Evolutionary conservation across 805 yeast genomes (phyloP).

Genomic region (Pichia occidentalis): DNA sequence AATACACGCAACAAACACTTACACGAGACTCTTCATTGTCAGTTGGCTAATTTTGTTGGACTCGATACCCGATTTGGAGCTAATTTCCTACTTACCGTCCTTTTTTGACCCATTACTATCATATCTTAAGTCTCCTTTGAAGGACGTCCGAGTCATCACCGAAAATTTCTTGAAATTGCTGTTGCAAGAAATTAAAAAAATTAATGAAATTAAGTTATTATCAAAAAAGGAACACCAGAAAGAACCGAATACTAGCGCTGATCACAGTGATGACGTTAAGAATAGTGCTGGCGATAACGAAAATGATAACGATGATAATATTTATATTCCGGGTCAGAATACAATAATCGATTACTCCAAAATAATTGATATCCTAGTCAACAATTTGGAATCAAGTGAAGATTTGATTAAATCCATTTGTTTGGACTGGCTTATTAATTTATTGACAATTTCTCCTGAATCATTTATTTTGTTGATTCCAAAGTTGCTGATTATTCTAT

Average conservation of each 20-base stretch:
- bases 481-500: slow-evolving; percentile 60
- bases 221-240: slow-evolving; percentile 31
- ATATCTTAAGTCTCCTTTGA: slow-evolving; percentile 74
- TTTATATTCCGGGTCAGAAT: slow-evolving; percentile 73
- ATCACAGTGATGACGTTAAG: background rate
- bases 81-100: slow-evolving; percentile 81
- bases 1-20: slow-evolving; percentile 87
- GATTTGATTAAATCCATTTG: slow-evolving; percentile 74
- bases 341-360: slow-evolving; percentile 72
- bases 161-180: slow-evolving; percentile 68
- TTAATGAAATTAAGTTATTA: slow-evolving; percentile 59
- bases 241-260: slow-evolving; percentile 8
- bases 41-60: slow-evolving; percentile 92
- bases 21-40: slow-evolving; percentile 83
- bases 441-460: slow-evolving; percentile 66
- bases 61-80: slow-evolving; percentile 85
- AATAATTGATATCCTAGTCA: slow-evolving; percentile 74
- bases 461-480: slow-evolving; percentile 72
- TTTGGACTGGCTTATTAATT: slow-evolving; percentile 72
- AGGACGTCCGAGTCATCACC: slow-evolving; percentile 83
- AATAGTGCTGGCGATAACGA: background rate
- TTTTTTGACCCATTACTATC: slow-evolving; percentile 78
- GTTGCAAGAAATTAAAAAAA: slow-evolving; percentile 70
- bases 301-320: slow-evolving; percentile 37
- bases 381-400: slow-evolving; percentile 68